Conservation (phyloP, 2,329 filamentous ascomycete genomes). For the Bertia moriformis region DNA sequence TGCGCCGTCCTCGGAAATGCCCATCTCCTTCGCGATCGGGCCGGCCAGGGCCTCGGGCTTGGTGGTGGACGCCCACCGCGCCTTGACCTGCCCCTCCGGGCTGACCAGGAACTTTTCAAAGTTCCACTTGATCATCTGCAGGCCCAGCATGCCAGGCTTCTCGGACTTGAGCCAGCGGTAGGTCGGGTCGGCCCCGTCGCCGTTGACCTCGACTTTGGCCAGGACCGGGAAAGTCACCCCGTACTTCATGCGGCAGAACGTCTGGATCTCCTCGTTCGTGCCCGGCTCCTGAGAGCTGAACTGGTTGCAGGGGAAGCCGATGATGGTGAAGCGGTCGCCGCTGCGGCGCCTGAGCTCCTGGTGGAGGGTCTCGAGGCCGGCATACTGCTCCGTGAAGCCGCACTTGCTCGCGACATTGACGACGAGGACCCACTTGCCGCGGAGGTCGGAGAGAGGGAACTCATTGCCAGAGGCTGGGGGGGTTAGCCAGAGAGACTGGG, state of each 20-base stretch:
- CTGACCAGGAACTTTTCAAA: conserved; percentile 96
- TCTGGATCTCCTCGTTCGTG: conserved; percentile 64
- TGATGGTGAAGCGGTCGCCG: conserved; percentile 65
- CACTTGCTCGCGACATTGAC: conserved; percentile 98
- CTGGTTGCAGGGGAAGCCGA: conserved; percentile 98
- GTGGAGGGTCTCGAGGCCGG: conserved; percentile 80
- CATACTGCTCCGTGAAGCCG: conserved; percentile 94
- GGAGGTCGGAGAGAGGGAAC: conserved; percentile 56
- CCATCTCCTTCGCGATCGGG: conserved; percentile 61
- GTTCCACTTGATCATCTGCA: conserved; percentile 97
- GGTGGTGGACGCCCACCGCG: conserved; percentile 73
- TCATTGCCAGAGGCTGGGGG: conserved; percentile 58
- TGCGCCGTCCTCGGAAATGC: conserved; percentile 30
- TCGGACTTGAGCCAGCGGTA: conserved; percentile 62
- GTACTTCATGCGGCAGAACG: conserved; percentile 85
- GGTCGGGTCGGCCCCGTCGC: conserved; percentile 62
- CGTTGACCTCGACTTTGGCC: conserved; percentile 89
- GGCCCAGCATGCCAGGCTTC: conserved; percentile 70
- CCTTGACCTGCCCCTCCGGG: conserved; percentile 71
- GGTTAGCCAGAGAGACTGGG: too few species aligned
- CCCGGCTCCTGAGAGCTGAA: conserved; percentile 85
- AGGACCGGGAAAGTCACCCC: conserved; percentile 83
- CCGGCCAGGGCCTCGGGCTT: conserved; percentile 73
- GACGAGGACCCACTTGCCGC: conserved; percentile 85
- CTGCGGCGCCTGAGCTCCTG: conserved; percentile 57